Evolutionary conservation across 169 alveolate species (phyloP), one percentile per base, ranked within the genome.

Genomic region (Eimeria maxima): DNA sequence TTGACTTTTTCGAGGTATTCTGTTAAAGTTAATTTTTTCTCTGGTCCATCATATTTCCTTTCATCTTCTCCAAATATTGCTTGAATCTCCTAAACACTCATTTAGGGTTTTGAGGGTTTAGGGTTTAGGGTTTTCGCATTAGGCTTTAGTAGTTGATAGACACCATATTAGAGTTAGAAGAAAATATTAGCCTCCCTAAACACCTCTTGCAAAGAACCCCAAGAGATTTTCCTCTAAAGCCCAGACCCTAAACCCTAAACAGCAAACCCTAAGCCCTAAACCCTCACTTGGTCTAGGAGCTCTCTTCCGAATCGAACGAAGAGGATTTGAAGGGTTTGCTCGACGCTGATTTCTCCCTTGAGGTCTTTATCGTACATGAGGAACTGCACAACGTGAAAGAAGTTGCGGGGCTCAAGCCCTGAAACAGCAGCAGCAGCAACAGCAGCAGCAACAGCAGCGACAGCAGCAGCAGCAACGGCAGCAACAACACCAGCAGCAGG

Each of bases 261-360:
- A 2, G 3, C 6, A 27, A 69, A 42, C 24, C 50, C 84, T 10
- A 73, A 44, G 20, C 29, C 53, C 57, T 44, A 16, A 76, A 76
- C 65, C 24, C 88, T 57, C 42, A 87, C 99, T 80, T 97, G 98
- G 96, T 98, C 99, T 50, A 98, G 95, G 53, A 98, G 96, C 63
- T 98, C 98, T 88, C 98, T 95, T 13, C 99, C 99, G 94, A 97
- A 97, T 65, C 99, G 97, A n/a, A 98, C 99, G 93, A 97, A 98
- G 38, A 98, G 97, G 63, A 98, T 97, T 96, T 98, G 99, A 22
- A 98, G 97, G 65, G 99, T 98, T 90, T 98, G 99, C 94, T 98
- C 99, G 20, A 98, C 98, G 65, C 99, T 97, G 44, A 98, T 98
- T 50, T 96, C 95, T 22, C 99, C 98, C 95, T 96, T 95, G 80